Evolutionary conservation across 768 basidiomycete genomes (phyloP).

Genomic region (Kwoniella bestiolae): DNA sequence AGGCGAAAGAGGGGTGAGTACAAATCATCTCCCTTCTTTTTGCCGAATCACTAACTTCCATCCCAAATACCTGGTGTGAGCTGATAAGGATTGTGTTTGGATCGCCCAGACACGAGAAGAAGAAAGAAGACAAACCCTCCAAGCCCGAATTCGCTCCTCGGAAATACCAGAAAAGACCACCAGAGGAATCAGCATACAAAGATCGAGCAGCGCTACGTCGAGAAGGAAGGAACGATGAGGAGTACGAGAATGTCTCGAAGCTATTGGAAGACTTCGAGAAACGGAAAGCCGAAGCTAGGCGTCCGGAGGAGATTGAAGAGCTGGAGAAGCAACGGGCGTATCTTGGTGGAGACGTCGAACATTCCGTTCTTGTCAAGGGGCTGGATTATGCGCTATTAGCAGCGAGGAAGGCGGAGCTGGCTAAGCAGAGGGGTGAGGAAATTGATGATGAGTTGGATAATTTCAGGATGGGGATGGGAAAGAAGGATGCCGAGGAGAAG

Average conservation of each 20-base stretch:
- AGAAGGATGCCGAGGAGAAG: conserved; percentile 24
- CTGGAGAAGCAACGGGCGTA: conserved; percentile 75
- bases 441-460: conserved; percentile 74
- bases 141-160: conserved; percentile 44
- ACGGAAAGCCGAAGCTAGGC: conserved; percentile 61
- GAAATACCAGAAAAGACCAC: conserved; percentile 37
- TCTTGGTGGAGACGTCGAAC: conserved; percentile 81
- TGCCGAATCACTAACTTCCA: too few species aligned
- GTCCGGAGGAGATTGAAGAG: conserved; percentile 57
- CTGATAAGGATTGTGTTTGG: neutral
- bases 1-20: conserved; percentile 20
- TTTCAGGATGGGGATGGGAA: conserved; percentile 23
- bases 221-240: conserved; percentile 54
- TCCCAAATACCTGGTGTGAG: too few species aligned
- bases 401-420: conserved; percentile 72
- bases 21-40: neutral
- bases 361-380: conserved; percentile 80
- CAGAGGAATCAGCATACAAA: conserved; percentile 33
- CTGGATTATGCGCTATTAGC: conserved; percentile 85
- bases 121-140: conserved; percentile 26
- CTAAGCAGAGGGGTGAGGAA: conserved; percentile 69
- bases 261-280: conserved; percentile 80
- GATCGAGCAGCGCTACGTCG: conserved; percentile 56
- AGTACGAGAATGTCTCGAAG: conserved; percentile 69
- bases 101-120: conserved; percentile 19